A percentile compares a stretch with the other conserved stretches of the same genome.
phyloP scores from a whole-genome alignment of 1,139 yeast genomes.

The Magnusiomyces ingens region DNA sequence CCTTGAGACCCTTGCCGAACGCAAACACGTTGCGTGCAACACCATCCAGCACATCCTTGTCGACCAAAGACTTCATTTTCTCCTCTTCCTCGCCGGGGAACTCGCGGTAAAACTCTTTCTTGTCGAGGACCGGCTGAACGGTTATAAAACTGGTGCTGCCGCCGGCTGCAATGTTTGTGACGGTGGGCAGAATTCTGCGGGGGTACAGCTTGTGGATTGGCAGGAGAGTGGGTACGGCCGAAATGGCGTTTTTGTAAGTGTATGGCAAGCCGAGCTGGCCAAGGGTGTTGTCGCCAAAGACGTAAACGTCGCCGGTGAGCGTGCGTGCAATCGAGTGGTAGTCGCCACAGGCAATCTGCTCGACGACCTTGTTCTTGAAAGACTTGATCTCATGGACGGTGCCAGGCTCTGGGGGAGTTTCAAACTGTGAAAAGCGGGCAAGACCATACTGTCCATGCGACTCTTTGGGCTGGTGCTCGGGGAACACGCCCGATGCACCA shows the following conservation, averaged over 20 bases:
- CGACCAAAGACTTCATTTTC: slow-evolving; percentile 19
- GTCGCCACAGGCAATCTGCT: slow-evolving; percentile 63
- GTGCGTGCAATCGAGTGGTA: slow-evolving; percentile 68
- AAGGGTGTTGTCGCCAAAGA: slow-evolving; percentile 76
- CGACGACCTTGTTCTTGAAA: slow-evolving; percentile 35
- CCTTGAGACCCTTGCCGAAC: slow-evolving; percentile 80
- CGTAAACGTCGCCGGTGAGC: slow-evolving; percentile 55
- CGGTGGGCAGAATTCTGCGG: slow-evolving; percentile 21
- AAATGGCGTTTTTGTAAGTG: slow-evolving; percentile 54
- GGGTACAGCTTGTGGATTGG: slow-evolving; percentile 38
- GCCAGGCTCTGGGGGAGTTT: slow-evolving; percentile 41
- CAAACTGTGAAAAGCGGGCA: slow-evolving; percentile 63
- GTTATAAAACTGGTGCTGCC: slow-evolving; percentile 54
- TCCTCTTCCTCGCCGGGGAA: slow-evolving; percentile 10
- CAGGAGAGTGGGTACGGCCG: slow-evolving; percentile 61
- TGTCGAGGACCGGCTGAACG: slow-evolving; percentile 18
- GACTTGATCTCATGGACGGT: slow-evolving; percentile 32
- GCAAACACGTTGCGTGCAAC: slow-evolving; percentile 34
- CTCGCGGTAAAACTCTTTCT: slow-evolving; percentile 5
- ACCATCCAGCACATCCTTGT: slow-evolving; percentile 22
- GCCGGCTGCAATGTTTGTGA: slow-evolving; percentile 53
- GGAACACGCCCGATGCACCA: slow-evolving; percentile 45
- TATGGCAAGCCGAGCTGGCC: slow-evolving; percentile 83
- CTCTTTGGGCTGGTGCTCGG: slow-evolving; percentile 28
- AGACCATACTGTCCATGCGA: slow-evolving; percentile 78